A percentile compares a stretch with the other conserved stretches of the same genome.
phyloP scores from a whole-genome alignment of 108 stramenopile species.

The Skeletonema grethae region DNA sequence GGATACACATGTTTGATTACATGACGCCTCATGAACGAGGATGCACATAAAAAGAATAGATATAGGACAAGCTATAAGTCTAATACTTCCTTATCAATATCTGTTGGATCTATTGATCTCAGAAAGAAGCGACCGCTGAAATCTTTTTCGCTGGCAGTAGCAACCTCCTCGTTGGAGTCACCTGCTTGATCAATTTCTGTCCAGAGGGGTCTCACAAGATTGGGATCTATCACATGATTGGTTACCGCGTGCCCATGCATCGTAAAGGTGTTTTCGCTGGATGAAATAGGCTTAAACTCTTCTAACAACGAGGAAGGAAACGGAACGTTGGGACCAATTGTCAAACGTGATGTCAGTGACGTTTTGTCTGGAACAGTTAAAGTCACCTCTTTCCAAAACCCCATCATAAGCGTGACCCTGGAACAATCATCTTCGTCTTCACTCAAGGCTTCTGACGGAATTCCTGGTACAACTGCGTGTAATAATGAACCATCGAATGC shows the following conservation, averaged over 20 bases:
- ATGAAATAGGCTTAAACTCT: constrained; percentile 8
- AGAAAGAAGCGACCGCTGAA: constrained; percentile 39
- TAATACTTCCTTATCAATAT: constrained; percentile 40
- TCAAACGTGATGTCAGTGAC: background rate
- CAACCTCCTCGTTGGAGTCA: background rate
- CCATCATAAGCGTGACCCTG: constrained; percentile 64
- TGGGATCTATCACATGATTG: background rate
- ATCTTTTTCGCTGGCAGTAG: background rate
- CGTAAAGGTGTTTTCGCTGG: background rate
- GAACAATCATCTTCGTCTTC: constrained; percentile 9
- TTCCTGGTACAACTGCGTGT: constrained; percentile 67
- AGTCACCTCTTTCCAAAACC: constrained; percentile 50
- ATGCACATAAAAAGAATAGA: constrained; percentile 2
- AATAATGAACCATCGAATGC: constrained; percentile 60
- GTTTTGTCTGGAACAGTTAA: background rate
- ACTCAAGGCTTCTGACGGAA: constrained; percentile 9
- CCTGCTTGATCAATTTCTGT: constrained; percentile 1
- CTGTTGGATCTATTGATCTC: constrained; percentile 15
- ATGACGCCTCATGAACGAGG: background rate
- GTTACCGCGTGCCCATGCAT: background rate
- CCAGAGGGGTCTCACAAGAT: constrained; percentile 30
- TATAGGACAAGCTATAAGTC: background rate
- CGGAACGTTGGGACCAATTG: constrained; percentile 31
- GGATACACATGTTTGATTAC: constrained; percentile 12
- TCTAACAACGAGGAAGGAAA: constrained; percentile 12